phyloP scores from a whole-genome alignment of 2,329 filamentous ascomycete genomes.

The Cytospora paraplurivora region DNA sequence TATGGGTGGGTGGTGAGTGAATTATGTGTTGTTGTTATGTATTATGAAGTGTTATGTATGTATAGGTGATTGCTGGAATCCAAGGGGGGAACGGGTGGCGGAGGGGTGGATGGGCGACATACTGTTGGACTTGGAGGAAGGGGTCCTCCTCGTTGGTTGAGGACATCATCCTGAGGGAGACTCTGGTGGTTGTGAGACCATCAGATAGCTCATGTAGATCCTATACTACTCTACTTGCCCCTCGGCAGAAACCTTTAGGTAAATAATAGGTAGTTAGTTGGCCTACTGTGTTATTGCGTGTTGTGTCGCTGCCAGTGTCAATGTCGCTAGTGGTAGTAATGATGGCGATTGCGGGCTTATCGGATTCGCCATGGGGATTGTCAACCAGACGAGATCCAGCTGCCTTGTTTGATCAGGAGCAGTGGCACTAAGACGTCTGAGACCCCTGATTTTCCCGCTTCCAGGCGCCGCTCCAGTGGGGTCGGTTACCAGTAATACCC shows the following conservation, averaged over 20 bases:
- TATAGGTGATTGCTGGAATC: neutral
- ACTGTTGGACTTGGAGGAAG: slow-evolving; percentile 74
- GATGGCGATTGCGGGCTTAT: slow-evolving; percentile 9
- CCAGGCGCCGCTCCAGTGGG: slow-evolving; percentile 10
- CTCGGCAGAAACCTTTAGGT: neutral
- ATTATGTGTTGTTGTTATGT: neutral
- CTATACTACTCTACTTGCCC: neutral
- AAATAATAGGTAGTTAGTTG: neutral
- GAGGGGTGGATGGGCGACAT: slow-evolving; percentile 27
- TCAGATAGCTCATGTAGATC: slow-evolving; percentile 13
- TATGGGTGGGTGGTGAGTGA: too few relatives aligned
- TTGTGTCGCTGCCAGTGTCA: neutral
- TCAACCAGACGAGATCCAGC: neutral
- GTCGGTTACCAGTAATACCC: neutral
- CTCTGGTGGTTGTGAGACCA: slow-evolving; percentile 15
- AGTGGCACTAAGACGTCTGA: slow-evolving; percentile 10
- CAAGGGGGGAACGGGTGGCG: slow-evolving; percentile 7
- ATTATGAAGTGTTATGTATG: neutral
- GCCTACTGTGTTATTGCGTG: neutral
- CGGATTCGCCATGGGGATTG: neutral
- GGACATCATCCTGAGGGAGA: slow-evolving; percentile 60
- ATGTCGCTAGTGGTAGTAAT: neutral
- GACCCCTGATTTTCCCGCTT: slow-evolving; percentile 20
- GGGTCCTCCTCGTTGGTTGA: slow-evolving; percentile 69
- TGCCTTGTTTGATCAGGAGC: slow-evolving; percentile 1